A percentile compares a stretch with the other conserved stretches of the same genome.
Evolutionary conservation across 495 filamentous ascomycete species (phyloP).

Genomic region (Talaromyces stipitatus): DNA sequence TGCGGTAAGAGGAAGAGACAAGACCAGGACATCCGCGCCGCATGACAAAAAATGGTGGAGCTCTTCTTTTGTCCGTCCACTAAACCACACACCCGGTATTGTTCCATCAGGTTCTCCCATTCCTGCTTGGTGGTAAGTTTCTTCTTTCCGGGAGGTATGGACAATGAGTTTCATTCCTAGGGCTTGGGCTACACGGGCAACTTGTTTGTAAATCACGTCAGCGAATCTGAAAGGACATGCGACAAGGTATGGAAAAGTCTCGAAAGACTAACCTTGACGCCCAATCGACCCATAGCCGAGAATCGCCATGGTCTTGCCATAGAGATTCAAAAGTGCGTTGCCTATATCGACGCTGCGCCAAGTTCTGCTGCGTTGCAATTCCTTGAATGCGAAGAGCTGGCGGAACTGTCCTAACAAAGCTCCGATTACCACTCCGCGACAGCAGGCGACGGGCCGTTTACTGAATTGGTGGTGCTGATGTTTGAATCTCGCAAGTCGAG

Average conservation of each 20-base stretch:
- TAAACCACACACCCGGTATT: slow-evolving; percentile 59
- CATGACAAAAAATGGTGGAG: slow-evolving; percentile 54
- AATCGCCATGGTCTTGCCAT: slow-evolving; percentile 55
- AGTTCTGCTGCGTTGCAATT: slow-evolving; percentile 33
- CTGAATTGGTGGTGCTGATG: slow-evolving; percentile 61
- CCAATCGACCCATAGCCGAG: slow-evolving; percentile 83
- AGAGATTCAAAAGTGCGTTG: slow-evolving; percentile 36
- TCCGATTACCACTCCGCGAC: slow-evolving; percentile 71
- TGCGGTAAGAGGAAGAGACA: slow-evolving; percentile 43
- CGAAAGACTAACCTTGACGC: slow-evolving; percentile 45
- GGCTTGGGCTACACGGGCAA: slow-evolving; percentile 58
- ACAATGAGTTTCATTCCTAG: slow-evolving; percentile 77
- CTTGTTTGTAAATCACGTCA: too few relatives aligned
- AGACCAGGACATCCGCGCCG: neutral
- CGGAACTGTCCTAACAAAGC: slow-evolving; percentile 48
- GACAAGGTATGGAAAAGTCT: too few relatives aligned
- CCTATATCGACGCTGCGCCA: slow-evolving; percentile 13
- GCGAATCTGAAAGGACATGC: too few relatives aligned
- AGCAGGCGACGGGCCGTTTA: slow-evolving; percentile 74
- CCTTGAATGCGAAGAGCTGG: slow-evolving; percentile 40
- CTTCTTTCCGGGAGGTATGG: slow-evolving; percentile 58
- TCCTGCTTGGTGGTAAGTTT: slow-evolving; percentile 53
- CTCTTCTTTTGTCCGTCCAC: slow-evolving; percentile 44
- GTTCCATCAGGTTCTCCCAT: slow-evolving; percentile 63
- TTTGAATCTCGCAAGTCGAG: slow-evolving; percentile 59